Evolutionary conservation across 2,329 filamentous ascomycete genomes (phyloP).

Genomic region (Colletotrichum godetiae): DNA sequence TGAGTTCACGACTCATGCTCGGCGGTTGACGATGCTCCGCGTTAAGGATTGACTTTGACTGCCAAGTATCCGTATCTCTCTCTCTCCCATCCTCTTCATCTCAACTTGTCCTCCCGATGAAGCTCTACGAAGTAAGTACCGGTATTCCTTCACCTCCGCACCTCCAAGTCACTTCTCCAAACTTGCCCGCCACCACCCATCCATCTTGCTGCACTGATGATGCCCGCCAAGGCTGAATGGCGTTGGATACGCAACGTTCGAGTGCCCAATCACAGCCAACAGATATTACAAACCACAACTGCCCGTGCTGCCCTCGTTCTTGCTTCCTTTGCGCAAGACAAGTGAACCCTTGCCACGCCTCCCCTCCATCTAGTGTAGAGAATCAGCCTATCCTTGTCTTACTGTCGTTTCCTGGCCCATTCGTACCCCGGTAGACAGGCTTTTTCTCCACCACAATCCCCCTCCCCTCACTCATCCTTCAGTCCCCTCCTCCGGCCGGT

Average conservation of each 20-base stretch:
- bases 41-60: constrained; percentile 33
- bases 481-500: not conserved
- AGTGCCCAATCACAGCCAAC: constrained; percentile 3
- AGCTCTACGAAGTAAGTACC: not conserved
- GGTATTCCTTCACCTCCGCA: not conserved
- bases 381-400: constrained; percentile 5
- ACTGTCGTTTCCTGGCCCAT: not conserved
- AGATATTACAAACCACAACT: not conserved
- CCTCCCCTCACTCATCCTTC: constrained; percentile 2
- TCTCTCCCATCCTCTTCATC: not conserved
- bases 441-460: not conserved
- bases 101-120: not conserved
- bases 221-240: constrained; percentile 31
- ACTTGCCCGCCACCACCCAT: not conserved
- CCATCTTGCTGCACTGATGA: not conserved
- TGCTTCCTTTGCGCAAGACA: constrained; percentile 1
- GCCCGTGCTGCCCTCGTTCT: not conserved
- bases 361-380: not conserved
- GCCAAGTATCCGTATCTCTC: constrained; percentile 10
- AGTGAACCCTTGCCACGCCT: constrained; percentile 10
- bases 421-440: not conserved
- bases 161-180: not conserved
- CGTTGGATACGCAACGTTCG: constrained; percentile 1
- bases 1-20: constrained; percentile 9
- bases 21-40: constrained; percentile 25